phyloP scores from a whole-genome alignment of 108 stramenopile species.

The Licmophora abbreviata region DNA sequence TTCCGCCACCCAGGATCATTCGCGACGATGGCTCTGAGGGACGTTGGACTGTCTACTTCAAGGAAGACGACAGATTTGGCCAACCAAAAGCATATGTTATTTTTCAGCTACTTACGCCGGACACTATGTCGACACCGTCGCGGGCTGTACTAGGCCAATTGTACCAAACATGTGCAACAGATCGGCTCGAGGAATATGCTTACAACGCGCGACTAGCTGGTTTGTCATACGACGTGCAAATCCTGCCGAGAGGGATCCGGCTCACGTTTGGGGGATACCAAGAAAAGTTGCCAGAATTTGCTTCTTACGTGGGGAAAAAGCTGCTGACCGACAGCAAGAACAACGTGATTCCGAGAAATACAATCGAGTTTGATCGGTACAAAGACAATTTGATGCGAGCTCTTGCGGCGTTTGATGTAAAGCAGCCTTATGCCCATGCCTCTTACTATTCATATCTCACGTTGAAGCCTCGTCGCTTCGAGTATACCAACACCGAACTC shows the following conservation, averaged over 20 bases:
- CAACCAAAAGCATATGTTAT: slow-evolving; percentile 76
- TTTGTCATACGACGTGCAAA: slow-evolving; percentile 60
- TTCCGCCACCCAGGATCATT: slow-evolving; percentile 57
- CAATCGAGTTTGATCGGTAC: slow-evolving; percentile 76
- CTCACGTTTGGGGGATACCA: slow-evolving; percentile 86
- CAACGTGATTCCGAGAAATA: slow-evolving; percentile 52
- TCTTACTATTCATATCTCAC: slow-evolving; percentile 45
- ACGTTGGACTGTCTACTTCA: slow-evolving; percentile 77
- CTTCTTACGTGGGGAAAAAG: slow-evolving; percentile 53
- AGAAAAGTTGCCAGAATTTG: slow-evolving; percentile 66
- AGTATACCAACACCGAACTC: slow-evolving; percentile 48
- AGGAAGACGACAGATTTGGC: slow-evolving; percentile 70
- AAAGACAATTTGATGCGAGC: slow-evolving; percentile 54
- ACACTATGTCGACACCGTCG: slow-evolving; percentile 43
- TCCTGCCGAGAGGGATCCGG: slow-evolving; percentile 64
- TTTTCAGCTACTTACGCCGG: slow-evolving; percentile 59
- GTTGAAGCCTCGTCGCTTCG: slow-evolving; percentile 44
- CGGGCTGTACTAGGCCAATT: slow-evolving; percentile 58
- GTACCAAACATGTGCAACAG: slow-evolving; percentile 58
- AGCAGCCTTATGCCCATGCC: slow-evolving; percentile 77
- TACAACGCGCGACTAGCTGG: slow-evolving; percentile 73
- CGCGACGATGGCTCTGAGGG: slow-evolving; percentile 72
- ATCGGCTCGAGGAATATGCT: slow-evolving; percentile 67
- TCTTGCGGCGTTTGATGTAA: slow-evolving; percentile 54
- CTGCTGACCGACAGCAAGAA: slow-evolving; percentile 40